Base-by-base conservation (phyloP, 495 filamentous ascomycete species). In the Trichocladium uniseriatum region DNA sequence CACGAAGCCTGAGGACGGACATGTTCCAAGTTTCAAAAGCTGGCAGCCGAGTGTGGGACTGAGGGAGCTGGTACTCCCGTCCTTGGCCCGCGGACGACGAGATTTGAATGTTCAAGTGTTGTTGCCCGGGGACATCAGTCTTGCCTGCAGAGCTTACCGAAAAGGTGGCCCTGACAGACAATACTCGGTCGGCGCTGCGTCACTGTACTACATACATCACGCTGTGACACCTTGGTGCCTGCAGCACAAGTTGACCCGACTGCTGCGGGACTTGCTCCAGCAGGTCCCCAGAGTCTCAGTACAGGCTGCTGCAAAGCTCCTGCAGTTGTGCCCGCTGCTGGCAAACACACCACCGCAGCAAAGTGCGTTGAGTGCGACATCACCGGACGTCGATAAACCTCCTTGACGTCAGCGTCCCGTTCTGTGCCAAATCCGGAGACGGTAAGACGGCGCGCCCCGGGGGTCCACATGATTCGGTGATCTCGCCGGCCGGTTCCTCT, bases 371-470 rank as follows among this genome's bases (percentile, higher is more conserved):
- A 6, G 31, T 35, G 15, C 43, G 28, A 20, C 37, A 38, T 18
- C 16, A 6, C 16, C 18, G 18, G 6, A 31, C 24, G 15, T 40
- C 3, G 3, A 9, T n/a, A 19, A 28, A 21, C 16, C 13, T 14
- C 5, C 22, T 49, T 49, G 45, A 54, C 52, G 52, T 54, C 52
- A 54, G 40, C 52, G 28, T n/a, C 20, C 32, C 35, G 16, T 43
- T 43, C 36, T 45, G 34, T 36, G 43, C 38, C 41, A 32, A 49
- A 24, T 47, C 40, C 52, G 45, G 41, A 36, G 29, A 43, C 39
- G 10, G 36, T 47, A 38, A 51, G 53, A 47, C 42, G 46, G 37
- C 35, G 38, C 43, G 32, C 41, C 20, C 34, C 15, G 6, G 11
- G 22, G 22, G 31, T 5, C 31, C 39, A 48, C 45, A 34, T 43